Percentiles rank a stretch among this genome's conserved stretches.
Evolutionary conservation across 192 early-diverging fungal genomes (phyloP).

Genomic region (Lobosporangium transversale): DNA sequence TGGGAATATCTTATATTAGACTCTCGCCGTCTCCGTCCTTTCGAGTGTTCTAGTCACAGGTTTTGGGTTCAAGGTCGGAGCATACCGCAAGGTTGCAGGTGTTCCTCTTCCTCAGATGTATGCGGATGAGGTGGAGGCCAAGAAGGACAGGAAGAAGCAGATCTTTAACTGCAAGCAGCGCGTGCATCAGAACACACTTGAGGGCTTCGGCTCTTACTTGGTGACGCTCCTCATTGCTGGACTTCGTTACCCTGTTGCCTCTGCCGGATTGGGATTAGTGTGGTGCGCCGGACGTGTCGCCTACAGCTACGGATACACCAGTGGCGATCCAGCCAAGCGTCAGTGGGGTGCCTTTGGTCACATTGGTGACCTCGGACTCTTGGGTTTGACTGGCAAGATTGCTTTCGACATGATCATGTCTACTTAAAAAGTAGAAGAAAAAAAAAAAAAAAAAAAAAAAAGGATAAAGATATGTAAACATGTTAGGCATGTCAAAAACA

Average conservation of each 20-base stretch:
- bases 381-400: conserved; percentile 55
- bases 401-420: conserved; percentile 52
- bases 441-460: no score
- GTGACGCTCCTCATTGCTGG: conserved; percentile 58
- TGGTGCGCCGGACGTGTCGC: conserved; percentile 59
- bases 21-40: conserved; percentile 45
- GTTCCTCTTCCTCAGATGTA: conserved; percentile 78
- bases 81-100: conserved; percentile 65
- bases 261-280: conserved; percentile 62
- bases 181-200: conserved; percentile 76
- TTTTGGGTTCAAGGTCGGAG: conserved; percentile 63
- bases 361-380: conserved; percentile 62
- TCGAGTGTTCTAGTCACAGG: conserved; percentile 50
- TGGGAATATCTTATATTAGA: conserved; percentile 56
- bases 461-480: no score
- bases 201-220: conserved; percentile 65
- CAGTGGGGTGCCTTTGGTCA: conserved; percentile 56
- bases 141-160: conserved; percentile 70
- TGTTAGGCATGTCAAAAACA: no score
- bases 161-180: conserved; percentile 80
- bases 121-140: conserved; percentile 66
- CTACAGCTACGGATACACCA: conserved; percentile 65
- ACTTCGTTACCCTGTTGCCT: conserved; percentile 61
- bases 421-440: conserved; percentile 10
- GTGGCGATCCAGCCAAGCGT: conserved; percentile 72